Evolutionary conservation across 768 basidiomycete genomes (phyloP), one percentile per base, ranked within the genome.

Genomic region (Pleurotus tuber-regium): DNA sequence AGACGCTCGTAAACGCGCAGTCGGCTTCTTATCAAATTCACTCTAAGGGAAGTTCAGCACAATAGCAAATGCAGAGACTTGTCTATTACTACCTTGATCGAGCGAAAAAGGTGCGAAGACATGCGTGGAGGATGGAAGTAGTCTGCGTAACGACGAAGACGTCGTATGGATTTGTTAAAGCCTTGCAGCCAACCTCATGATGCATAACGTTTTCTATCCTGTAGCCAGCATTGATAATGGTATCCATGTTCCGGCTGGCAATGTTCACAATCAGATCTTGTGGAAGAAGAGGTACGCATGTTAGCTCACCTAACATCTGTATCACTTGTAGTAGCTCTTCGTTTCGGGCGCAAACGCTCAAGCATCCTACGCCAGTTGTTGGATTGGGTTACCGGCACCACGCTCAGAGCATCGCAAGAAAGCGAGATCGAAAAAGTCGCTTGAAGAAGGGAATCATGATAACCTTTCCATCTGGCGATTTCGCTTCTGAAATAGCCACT

Each of bases 361-460:
- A 44, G 18, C 11, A 12, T 10, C 4, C 43, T 19, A 5, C 43
- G 18, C 43, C 43, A 44, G 6, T 28, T 19, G 14, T 14, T 14
- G 14, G 43, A 4, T 28, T 44, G 21, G 6, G 26, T n/a, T 14
- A 44, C 28, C 9, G 43, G 43, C 14, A 7, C 19, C 7, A 47
- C 46, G 29, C n/a, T 19, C 28, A 47, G n/a, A 3, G 46, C 46
- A 33, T 47, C 46, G 10, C 29, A 47, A 31, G 46, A 47, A 18
- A 30, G 35, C 4, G 46, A 31, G 14, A 47, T 47, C 7, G 46
- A 47, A 21, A 21, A 47, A 14, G 35, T 35, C 2, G 46, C 19
- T 11, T 47, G 29, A 19, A 21, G 30, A 19, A 47, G 18, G 10
- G 18, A 28, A 12, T 19, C 21, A 30, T 47, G 46, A 29, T 47